Percentiles rank a stretch among this genome's conserved stretches.
These are phyloP conservation scores for Sugiyamaella smithiae DNA, from an alignment of 805 yeast genomes.

Conservation along the genomic window DNA sequence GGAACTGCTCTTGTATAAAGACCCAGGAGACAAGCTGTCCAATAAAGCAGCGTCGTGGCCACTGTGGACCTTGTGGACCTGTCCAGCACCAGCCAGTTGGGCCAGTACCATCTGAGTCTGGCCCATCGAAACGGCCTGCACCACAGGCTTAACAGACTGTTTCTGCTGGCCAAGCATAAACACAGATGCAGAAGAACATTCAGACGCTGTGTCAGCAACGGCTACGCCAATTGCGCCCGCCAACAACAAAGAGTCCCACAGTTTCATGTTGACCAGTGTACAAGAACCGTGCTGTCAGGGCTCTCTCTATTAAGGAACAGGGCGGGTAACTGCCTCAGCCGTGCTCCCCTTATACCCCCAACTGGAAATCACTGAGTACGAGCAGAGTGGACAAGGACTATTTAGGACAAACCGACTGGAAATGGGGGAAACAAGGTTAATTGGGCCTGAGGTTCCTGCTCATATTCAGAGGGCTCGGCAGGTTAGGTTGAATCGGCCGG, in stretches of 20 bases:
- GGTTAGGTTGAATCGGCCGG: slow-evolving; percentile 7
- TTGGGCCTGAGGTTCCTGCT: slow-evolving; percentile 24
- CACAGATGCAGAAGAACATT: slow-evolving; percentile 13
- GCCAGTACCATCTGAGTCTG: slow-evolving; percentile 25
- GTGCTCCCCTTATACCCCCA: too few relatives aligned
- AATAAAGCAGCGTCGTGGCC: slow-evolving; percentile 13
- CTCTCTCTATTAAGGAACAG: background rate
- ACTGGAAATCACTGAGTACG: too few relatives aligned
- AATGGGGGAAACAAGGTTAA: too few relatives aligned
- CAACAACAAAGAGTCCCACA: background rate
- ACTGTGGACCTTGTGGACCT: slow-evolving; percentile 8
- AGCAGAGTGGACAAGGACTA: too few relatives aligned
- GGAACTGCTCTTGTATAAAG: background rate
- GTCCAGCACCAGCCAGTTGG: slow-evolving; percentile 19
- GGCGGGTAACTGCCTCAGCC: background rate
- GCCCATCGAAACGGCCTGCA: slow-evolving; percentile 2
- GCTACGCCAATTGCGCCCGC: background rate
- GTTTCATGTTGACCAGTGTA: background rate
- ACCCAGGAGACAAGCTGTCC: background rate
- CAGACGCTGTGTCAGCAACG: background rate
- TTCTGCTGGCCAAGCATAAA: slow-evolving; percentile 8
- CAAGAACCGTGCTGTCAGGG: background rate
- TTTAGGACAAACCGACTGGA: too few relatives aligned
- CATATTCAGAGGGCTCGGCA: slow-evolving; percentile 17
- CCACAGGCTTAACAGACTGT: slow-evolving; percentile 5